Base-by-base conservation (phyloP, 73 alveolate species). In the Vitrella brassicaformis region DNA sequence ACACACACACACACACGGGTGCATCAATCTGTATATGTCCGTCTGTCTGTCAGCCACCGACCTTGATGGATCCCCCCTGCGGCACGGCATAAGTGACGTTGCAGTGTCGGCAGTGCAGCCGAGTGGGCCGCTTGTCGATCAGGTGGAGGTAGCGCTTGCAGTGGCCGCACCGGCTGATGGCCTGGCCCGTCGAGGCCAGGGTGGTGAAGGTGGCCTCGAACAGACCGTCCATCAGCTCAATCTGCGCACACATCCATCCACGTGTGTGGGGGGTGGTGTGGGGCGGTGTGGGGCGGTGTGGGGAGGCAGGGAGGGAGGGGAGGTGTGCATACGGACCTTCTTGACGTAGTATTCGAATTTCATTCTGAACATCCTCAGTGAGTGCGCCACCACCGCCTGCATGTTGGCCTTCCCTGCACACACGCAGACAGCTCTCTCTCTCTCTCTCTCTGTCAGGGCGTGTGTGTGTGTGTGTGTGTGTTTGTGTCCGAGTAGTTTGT, bases 361-460 rank as follows among this genome's bases (percentile, higher is more conserved):
- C 72, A 89, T 91, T 39, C 90, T 89, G 90, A 95, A 97, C 69
- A 94, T 81, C 56, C 86, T 88, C 70, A 95, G 80, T 31, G 96
- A 95, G 67, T 91, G 96, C 68, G 90, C 93, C 10, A 97, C 85
- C 31, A 95, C 97, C 25, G 81, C 86, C 31, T 87, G 79, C 66
- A 83, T 87, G 19, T 91, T 87, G 72, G 94, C 95, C 78, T 91
- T 87, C 10, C 99, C 99, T 39, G 56, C 56, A 39, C 22, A 39
- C 56, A 39, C 45, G 73, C 85, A 19, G 81, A 72, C 64, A 83
- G n/a, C n/a, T n/a, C n/a, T n/a, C n/a, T n/a, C n/a, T n/a, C n/a
- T n/a, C n/a, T n/a, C n/a, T n/a, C n/a, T n/a, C n/a, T n/a, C n/a
- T n/a, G n/a, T n/a, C n/a, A n/a, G n/a, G n/a, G n/a, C n/a, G n/a